These are phyloP conservation scores for Lachancea thermotolerans DNA, from an alignment of 805 yeast species.

Conservation along the genomic window DNA sequence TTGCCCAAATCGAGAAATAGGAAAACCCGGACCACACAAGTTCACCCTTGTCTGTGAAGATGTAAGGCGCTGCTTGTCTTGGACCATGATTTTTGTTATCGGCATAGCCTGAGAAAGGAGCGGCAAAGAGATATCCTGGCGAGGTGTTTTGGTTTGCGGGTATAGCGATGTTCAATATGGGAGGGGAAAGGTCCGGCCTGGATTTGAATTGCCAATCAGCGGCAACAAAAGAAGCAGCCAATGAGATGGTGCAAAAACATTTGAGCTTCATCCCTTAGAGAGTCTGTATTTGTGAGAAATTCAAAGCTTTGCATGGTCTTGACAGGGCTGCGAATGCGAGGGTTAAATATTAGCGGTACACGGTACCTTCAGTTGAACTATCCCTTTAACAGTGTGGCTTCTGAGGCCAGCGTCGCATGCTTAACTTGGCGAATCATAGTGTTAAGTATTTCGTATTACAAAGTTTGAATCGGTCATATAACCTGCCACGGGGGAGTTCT, in stretches of 20 bases:
- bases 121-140: slow-evolving; percentile 31
- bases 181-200: slow-evolving; percentile 34
- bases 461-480: neutral
- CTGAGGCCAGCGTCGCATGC: neutral
- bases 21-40: slow-evolving; percentile 35
- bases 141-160: slow-evolving; percentile 19
- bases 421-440: neutral
- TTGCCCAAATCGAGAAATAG: slow-evolving; percentile 30
- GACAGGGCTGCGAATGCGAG: neutral
- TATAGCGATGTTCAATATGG: slow-evolving; percentile 31
- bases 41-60: slow-evolving; percentile 32
- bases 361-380: neutral
- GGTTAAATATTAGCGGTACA: neutral
- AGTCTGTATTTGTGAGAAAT: neutral
- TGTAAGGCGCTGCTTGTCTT: slow-evolving; percentile 34
- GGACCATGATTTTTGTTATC: slow-evolving; percentile 20
- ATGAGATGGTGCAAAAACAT: neutral
- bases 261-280: neutral
- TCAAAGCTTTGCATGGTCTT: neutral
- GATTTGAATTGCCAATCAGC: slow-evolving; percentile 33
- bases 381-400: neutral
- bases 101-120: slow-evolving; percentile 24
- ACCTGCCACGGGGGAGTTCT: neutral
- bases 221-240: slow-evolving; percentile 4
- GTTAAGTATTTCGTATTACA: neutral